A percentile compares a stretch with the other conserved stretches of the same genome.
Evolutionary conservation across 768 basidiomycete genomes (phyloP).

Genomic region (Melanogaster broomeanus): DNA sequence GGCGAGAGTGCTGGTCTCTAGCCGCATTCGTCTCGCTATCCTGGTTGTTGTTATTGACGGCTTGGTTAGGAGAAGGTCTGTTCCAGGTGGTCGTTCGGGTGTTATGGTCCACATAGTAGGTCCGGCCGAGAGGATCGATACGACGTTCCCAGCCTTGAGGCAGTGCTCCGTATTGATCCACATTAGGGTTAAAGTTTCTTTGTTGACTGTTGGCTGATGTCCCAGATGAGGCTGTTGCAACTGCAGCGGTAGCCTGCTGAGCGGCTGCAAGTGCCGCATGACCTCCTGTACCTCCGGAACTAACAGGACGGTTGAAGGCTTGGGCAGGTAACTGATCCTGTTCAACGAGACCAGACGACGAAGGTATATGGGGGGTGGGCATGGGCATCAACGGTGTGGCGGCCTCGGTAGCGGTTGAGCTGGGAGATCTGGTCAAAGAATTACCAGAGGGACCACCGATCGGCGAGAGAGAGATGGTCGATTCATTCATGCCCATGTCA

Average conservation of each 20-base stretch:
- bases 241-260: conserved; percentile 21
- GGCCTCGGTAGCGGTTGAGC: conserved; percentile 54
- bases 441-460: conserved; percentile 37
- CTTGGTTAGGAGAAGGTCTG: conserved; percentile 77
- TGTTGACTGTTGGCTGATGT: conserved; percentile 52
- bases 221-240: conserved; percentile 38
- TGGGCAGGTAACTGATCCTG: conserved; percentile 28
- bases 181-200: conserved; percentile 91
- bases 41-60: conserved; percentile 69
- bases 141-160: conserved; percentile 96
- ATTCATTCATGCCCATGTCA: conserved; percentile 60
- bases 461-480: conserved; percentile 59
- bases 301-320: conserved; percentile 37
- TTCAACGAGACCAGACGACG: conserved; percentile 30
- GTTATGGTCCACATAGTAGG: conserved; percentile 99
- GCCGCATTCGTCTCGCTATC: conserved; percentile 83
- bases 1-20: conserved; percentile 82
- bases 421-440: conserved; percentile 60
- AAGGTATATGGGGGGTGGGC: conserved; percentile 36
- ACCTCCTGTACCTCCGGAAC: conserved; percentile 28
- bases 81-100: conserved; percentile 98
- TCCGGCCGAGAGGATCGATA: conserved; percentile 92
- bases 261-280: conserved; percentile 18
- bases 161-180: conserved; percentile 91
- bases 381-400: conserved; percentile 43